These are phyloP conservation scores for Phytopythium vexans DNA, from an alignment of 352 stramenopile species.

Conservation along the genomic window DNA sequence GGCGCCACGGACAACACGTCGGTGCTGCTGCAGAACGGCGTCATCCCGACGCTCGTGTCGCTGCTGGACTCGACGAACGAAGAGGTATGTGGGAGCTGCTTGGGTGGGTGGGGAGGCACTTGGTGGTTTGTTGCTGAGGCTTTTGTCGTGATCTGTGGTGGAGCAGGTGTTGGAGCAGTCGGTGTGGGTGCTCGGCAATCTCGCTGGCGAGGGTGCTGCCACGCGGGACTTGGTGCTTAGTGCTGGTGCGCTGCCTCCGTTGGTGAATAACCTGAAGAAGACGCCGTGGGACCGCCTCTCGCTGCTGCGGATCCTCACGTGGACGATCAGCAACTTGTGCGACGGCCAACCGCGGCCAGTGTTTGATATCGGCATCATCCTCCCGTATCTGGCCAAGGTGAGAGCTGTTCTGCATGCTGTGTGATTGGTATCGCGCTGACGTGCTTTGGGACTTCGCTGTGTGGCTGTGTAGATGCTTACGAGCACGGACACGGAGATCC, in stretches of 20 bases:
- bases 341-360: constrained; percentile 87
- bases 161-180: constrained; percentile 90
- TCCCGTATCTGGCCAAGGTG: constrained; percentile 80
- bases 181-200: constrained; percentile 92
- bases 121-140: constrained; percentile 6
- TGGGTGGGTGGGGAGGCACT: constrained; percentile 17
- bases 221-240: constrained; percentile 87
- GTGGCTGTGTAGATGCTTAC: constrained; percentile 85
- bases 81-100: constrained; percentile 59
- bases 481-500: constrained; percentile 93
- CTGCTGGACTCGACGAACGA: constrained; percentile 89
- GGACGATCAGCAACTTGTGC: constrained; percentile 92
- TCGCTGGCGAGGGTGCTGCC: constrained; percentile 86
- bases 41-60: constrained; percentile 90
- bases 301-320: constrained; percentile 89
- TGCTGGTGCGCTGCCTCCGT: constrained; percentile 74
- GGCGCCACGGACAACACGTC: constrained; percentile 91
- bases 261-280: constrained; percentile 90
- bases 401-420: background rate
- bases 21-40: constrained; percentile 89
- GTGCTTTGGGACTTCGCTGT: constrained; percentile 26
- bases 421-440: constrained; percentile 30
- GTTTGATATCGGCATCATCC: constrained; percentile 88
- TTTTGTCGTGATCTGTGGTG: background rate
- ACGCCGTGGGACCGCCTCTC: constrained; percentile 79